Evolutionary conservation across 2,329 filamentous ascomycete genomes (phyloP).

Genomic region (Penicillium brevicompactum): DNA sequence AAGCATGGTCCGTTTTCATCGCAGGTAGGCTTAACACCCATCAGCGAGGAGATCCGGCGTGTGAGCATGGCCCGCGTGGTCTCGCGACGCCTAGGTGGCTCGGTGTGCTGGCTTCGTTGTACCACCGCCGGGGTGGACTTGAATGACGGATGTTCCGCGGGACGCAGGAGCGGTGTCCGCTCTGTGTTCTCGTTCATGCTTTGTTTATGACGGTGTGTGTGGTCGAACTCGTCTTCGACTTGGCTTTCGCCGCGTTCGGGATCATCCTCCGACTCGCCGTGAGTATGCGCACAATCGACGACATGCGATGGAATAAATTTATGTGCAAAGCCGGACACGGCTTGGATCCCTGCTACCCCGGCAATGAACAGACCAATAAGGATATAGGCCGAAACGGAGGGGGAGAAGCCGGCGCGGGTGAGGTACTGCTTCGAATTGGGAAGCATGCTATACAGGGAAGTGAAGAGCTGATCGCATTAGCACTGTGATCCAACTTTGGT

Average conservation of each 20-base stretch:
- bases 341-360: constrained; percentile 50
- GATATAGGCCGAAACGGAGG: constrained; percentile 62
- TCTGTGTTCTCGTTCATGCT: constrained; percentile 21
- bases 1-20: constrained; percentile 63
- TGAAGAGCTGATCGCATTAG: constrained; percentile 69
- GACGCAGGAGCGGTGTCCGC: constrained; percentile 33
- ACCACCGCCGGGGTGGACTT: constrained; percentile 27
- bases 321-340: constrained; percentile 50
- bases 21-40: constrained; percentile 54
- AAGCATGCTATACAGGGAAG: constrained; percentile 88
- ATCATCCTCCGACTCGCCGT: constrained; percentile 39
- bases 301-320: constrained; percentile 53
- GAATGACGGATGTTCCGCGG: constrained; percentile 10
- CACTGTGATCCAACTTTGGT: not conserved
- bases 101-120: constrained; percentile 13
- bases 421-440: constrained; percentile 83
- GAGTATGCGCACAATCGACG: constrained; percentile 52
- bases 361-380: constrained; percentile 50
- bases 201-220: constrained; percentile 18
- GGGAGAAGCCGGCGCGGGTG: constrained; percentile 65
- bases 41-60: constrained; percentile 51
- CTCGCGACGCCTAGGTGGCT: constrained; percentile 19
- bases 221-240: constrained; percentile 19
- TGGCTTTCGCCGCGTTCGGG: constrained; percentile 33
- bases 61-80: constrained; percentile 40